A percentile compares a stretch with the other conserved stretches of the same genome.
Evolutionary conservation across 495 filamentous ascomycete genomes (phyloP).

Genomic region (Pyrenopolyporus hunteri): DNA sequence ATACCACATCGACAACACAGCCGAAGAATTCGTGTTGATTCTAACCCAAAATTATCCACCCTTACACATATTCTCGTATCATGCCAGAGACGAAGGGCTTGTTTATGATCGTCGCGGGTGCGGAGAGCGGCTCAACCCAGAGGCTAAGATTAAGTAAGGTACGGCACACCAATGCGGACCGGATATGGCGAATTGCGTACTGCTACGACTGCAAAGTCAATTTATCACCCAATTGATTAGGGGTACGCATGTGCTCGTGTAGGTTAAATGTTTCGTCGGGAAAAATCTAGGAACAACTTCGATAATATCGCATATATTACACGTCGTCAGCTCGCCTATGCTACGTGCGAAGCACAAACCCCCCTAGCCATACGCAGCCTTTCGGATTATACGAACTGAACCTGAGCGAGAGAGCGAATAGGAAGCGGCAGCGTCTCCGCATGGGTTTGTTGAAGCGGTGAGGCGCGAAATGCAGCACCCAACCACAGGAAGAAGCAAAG

Average conservation of each 20-base stretch:
- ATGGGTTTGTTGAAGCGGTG: constrained; percentile 33
- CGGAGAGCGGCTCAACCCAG: constrained; percentile 10
- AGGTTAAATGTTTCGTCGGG: background rate
- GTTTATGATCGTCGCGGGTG: constrained; percentile 12
- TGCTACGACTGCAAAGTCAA: background rate
- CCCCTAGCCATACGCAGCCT: constrained; percentile 7
- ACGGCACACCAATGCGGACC: constrained; percentile 19
- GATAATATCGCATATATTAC: constrained; percentile 23
- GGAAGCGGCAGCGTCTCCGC: constrained; percentile 17
- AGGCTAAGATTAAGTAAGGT: constrained; percentile 11
- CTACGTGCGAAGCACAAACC: background rate
- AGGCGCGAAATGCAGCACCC: constrained; percentile 23
- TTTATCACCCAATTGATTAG: constrained; percentile 9
- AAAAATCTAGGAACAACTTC: constrained; percentile 13
- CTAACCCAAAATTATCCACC: background rate
- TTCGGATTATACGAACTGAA: constrained; percentile 15
- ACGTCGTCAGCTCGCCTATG: constrained; percentile 22
- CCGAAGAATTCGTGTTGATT: constrained; percentile 3
- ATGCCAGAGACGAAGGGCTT: constrained; percentile 3
- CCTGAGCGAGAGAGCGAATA: constrained; percentile 20
- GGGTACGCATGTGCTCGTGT: background rate
- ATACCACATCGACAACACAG: background rate
- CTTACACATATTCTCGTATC: constrained; percentile 2
- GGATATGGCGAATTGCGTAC: constrained; percentile 11
- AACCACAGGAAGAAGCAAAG: constrained; percentile 5